Evolutionary conservation across 2,329 filamentous ascomycete species (phyloP), one percentile per base, ranked within the genome.

Genomic region (Chaetothyriales sp.): DNA sequence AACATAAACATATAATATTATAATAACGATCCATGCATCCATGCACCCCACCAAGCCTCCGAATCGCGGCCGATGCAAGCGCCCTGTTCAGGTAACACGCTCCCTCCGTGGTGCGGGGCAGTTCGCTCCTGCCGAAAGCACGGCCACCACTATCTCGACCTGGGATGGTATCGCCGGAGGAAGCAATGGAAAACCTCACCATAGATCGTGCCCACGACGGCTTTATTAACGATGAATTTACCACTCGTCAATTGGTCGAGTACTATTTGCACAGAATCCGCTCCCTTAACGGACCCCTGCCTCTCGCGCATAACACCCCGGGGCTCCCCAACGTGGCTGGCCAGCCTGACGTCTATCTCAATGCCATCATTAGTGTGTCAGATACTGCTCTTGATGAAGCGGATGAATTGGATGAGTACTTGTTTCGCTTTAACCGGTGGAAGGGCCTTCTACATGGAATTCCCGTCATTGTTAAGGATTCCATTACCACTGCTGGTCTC

Each of bases 401-500:
- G 0, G 61, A 65, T n/a, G 59, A 66, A 18, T 66, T 78, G 0
- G 76, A 78, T 50, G 60, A 63, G 0, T 65, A 75, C 53, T 51
- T 68, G 22, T 49, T 55, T 26, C 59, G 52, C 42, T 66, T 63
- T 15, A 66, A 66, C 0, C 62, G 44, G 18, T 25, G 47, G 32
- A 53, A 48, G 42, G 74, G 75, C 2, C 66, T 71, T 22, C 57
- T 74, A 10, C 76, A 76, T 60, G 76, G 75, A 0, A 62, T 79
- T 5, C 76, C 75, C 0, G 68, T 80, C 50, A 72, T 69, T 10
- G 57, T 79, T n/a, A 82, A 82, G 60, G 79, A 82, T 48, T 76
- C 77, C 10, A 81, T 81, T 63, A 73, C 79, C 18, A 66, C 82
- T 42, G 73, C 73, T 51, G 77, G 75, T 2, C 61, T 73, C 2